These are phyloP conservation scores for Ganoderma meredithae DNA, from an alignment of 1,284 basidiomycete species.

Conservation along the genomic window DNA sequence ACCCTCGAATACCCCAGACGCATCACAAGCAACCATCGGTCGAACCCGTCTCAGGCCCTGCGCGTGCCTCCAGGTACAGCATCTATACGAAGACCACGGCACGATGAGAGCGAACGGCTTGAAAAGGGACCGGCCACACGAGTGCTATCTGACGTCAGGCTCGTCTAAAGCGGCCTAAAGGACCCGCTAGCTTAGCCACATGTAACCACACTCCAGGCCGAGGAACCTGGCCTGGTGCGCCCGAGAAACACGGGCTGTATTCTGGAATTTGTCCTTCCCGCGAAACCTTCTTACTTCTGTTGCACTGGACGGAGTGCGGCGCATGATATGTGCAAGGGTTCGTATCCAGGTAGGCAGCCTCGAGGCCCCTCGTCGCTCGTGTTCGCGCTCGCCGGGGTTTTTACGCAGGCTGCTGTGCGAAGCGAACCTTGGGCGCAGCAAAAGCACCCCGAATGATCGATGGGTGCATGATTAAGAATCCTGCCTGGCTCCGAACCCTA, in stretches of 20 bases:
- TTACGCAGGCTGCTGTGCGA: conserved; percentile 3
- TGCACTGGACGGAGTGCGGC: neutral
- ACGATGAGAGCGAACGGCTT: conserved; percentile 7
- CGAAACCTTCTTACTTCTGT: neutral
- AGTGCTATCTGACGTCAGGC: conserved; percentile 6
- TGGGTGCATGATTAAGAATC: neutral
- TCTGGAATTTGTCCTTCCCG: conserved; percentile 6
- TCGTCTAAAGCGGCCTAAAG: neutral
- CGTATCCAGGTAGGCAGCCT: neutral
- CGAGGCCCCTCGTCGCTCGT: neutral
- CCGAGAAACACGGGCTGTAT: neutral
- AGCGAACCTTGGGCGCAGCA: conserved; percentile 7
- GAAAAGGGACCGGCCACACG: conserved; percentile 1
- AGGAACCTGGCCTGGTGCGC: neutral
- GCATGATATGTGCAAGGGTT: neutral
- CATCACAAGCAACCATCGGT: neutral
- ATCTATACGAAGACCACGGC: neutral
- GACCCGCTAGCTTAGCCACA: conserved; percentile 11
- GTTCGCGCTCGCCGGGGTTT: conserved; percentile 1
- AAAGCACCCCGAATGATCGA: conserved; percentile 7
- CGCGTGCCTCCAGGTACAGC: neutral
- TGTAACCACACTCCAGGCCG: conserved; percentile 1
- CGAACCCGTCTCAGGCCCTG: neutral
- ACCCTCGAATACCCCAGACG: neutral
- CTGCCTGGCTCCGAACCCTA: conserved; percentile 5